Evolutionary conservation across 148 eudicot genomes (phyloP).

Genomic region (Camellia japonica): DNA sequence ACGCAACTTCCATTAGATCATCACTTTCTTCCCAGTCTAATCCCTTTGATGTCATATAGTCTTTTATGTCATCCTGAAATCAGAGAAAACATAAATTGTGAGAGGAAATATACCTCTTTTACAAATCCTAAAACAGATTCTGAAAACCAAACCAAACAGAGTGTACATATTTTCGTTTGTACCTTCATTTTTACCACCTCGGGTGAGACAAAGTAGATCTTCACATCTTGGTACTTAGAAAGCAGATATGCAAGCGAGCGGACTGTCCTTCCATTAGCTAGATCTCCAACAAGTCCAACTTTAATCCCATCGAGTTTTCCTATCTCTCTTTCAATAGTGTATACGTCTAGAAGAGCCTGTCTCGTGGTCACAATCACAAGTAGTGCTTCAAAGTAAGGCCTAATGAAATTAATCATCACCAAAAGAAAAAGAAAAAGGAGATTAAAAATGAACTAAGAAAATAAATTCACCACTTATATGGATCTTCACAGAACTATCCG

Average conservation of each 20-base stretch:
- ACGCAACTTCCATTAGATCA: constrained; percentile 90
- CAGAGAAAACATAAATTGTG: neutral
- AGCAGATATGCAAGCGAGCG: constrained; percentile 94
- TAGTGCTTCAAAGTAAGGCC: neutral
- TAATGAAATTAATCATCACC: neutral
- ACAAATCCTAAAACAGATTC: no score
- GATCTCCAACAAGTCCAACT: constrained; percentile 98
- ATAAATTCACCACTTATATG: neutral
- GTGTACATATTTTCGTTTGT: neutral
- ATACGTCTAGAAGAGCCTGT: constrained; percentile 90
- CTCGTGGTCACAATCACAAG: constrained; percentile 1
- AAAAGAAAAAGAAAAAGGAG: neutral
- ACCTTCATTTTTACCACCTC: constrained; percentile 97
- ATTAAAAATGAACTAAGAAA: neutral
- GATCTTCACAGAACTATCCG: neutral
- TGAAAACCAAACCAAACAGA: no score
- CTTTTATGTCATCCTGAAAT: constrained; percentile 89
- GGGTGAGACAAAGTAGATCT: constrained; percentile 89
- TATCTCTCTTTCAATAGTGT: constrained; percentile 91
- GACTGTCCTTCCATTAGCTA: constrained; percentile 92
- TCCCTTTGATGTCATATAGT: constrained; percentile 64
- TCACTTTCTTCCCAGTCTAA: constrained; percentile 93
- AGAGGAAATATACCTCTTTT: no score
- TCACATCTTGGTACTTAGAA: constrained; percentile 75
- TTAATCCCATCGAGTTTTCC: constrained; percentile 87